Percentiles rank a stretch among this genome's conserved stretches.
Evolutionary conservation across 2,329 filamentous ascomycete species (phyloP).

Genomic region (Fusarium sp.): DNA sequence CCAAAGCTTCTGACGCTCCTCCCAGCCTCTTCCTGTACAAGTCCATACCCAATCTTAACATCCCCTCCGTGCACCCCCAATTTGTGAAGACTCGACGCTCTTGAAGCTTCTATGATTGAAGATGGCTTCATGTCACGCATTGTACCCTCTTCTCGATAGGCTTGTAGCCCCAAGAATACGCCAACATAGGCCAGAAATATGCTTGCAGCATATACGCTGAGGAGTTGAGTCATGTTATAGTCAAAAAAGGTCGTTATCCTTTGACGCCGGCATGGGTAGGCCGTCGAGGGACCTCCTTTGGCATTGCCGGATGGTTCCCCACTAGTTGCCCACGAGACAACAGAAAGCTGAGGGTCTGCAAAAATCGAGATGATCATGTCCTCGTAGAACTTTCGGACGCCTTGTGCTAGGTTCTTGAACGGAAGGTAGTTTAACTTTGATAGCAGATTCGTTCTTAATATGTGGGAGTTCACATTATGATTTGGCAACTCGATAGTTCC

Average conservation of each 20-base stretch:
- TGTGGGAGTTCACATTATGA: too few relatives aligned
- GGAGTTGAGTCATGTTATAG: not conserved
- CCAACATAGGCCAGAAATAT: not conserved
- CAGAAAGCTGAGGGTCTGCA: rapidly evolving
- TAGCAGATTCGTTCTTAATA: too few relatives aligned
- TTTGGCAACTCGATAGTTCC: rapidly evolving
- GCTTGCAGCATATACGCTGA: not conserved
- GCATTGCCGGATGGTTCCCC: not conserved
- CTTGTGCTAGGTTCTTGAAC: rapidly evolving
- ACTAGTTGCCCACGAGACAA: conserved; percentile 1
- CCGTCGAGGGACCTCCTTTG: not conserved
- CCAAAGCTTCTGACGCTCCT: not conserved
- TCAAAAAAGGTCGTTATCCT: not conserved
- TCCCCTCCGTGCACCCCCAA: rapidly evolving
- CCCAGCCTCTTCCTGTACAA: not conserved
- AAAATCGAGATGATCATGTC: conserved; percentile 8
- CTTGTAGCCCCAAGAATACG: rapidly evolving
- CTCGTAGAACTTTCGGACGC: not conserved
- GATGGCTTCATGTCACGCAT: conserved; percentile 33
- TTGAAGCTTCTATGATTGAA: not conserved
- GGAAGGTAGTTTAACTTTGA: not conserved
- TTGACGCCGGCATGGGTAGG: not conserved
- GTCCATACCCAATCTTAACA: not conserved
- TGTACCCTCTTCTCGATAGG: not conserved
- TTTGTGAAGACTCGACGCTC: rapidly evolving